Evolutionary conservation across 1,139 yeast species (phyloP).

Genomic region (Saccharomyces pastorianus): DNA sequence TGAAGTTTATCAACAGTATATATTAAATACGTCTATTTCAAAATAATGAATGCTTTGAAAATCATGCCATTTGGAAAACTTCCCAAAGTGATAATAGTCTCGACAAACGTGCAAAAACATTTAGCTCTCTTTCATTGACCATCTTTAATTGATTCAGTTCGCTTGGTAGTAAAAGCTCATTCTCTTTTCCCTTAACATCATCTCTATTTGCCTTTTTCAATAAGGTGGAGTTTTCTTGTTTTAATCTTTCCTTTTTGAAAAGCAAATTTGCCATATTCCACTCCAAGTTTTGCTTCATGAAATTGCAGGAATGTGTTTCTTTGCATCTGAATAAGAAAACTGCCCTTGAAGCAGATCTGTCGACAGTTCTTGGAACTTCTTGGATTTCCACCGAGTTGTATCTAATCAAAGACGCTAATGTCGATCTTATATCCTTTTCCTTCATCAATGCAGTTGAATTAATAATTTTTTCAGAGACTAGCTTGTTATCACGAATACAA

Average conservation of each 20-base stretch:
- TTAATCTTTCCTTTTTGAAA: slow-evolving; percentile 47
- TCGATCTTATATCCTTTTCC: slow-evolving; percentile 66
- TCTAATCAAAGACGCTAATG: slow-evolving; percentile 47
- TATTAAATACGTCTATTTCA: too few species aligned
- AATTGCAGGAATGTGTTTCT: slow-evolving; percentile 42
- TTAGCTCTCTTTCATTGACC: slow-evolving; percentile 51
- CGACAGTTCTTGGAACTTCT: slow-evolving; percentile 88
- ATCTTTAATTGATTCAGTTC: slow-evolving; percentile 65
- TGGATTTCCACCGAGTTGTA: slow-evolving; percentile 65
- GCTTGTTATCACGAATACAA: slow-evolving; percentile 55
- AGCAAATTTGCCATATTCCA: slow-evolving; percentile 63
- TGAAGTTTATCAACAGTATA: too few species aligned
- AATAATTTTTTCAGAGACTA: slow-evolving; percentile 80
- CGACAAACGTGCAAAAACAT: slow-evolving; percentile 45
- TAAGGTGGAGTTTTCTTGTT: slow-evolving; percentile 55
- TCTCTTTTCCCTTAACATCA: slow-evolving; percentile 80
- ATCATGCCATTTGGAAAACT: slow-evolving; percentile 37
- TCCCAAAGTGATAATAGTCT: slow-evolving; percentile 52
- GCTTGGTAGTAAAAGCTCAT: slow-evolving; percentile 60
- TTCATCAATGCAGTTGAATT: slow-evolving; percentile 67
- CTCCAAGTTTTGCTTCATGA: slow-evolving; percentile 47
- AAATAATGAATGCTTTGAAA: too few species aligned
- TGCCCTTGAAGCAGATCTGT: slow-evolving; percentile 85
- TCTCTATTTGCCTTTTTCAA: slow-evolving; percentile 78
- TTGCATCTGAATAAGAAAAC: slow-evolving; percentile 74